phyloP scores from a whole-genome alignment of 1,284 basidiomycete genomes.

The Tausonia pullulans region DNA sequence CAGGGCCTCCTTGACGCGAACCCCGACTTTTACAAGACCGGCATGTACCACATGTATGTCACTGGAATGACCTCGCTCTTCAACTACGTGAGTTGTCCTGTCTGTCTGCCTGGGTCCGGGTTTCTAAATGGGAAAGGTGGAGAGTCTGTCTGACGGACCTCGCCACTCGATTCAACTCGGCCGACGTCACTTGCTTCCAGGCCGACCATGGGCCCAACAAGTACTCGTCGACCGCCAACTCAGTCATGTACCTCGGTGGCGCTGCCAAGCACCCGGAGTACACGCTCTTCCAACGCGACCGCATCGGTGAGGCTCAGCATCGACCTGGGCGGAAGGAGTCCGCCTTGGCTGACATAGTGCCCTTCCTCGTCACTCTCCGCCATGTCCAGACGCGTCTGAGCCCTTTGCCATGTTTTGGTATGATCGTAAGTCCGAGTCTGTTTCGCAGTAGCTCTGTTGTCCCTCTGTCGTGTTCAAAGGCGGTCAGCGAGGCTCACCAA shows the following conservation, averaged over 20 bases:
- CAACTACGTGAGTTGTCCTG: conserved; percentile 51
- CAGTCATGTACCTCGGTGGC: conserved; percentile 52
- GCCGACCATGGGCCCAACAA: conserved; percentile 89
- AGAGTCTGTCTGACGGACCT: no score
- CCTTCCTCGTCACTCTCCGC: neutral
- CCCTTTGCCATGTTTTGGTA: conserved; percentile 99
- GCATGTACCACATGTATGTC: conserved; percentile 82
- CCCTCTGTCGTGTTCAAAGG: neutral
- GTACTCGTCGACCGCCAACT: conserved; percentile 41
- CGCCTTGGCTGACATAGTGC: neutral
- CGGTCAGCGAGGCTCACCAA: neutral
- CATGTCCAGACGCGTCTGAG: conserved; percentile 59
- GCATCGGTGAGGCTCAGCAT: no score
- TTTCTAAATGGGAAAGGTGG: no score
- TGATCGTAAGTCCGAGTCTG: conserved; percentile 42
- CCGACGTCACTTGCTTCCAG: no score
- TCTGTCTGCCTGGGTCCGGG: no score
- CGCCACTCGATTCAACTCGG: no score
- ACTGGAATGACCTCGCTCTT: conserved; percentile 77
- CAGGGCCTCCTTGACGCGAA: conserved; percentile 62
- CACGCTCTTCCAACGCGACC: conserved; percentile 86
- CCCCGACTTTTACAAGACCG: conserved; percentile 60
- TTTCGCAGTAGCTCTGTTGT: neutral
- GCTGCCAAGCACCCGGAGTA: conserved; percentile 60
- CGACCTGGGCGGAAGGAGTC: no score